Evolutionary conservation across 2,329 filamentous ascomycete species (phyloP), one percentile per base, ranked within the genome.

Genomic region (Talaromyces sp.): DNA sequence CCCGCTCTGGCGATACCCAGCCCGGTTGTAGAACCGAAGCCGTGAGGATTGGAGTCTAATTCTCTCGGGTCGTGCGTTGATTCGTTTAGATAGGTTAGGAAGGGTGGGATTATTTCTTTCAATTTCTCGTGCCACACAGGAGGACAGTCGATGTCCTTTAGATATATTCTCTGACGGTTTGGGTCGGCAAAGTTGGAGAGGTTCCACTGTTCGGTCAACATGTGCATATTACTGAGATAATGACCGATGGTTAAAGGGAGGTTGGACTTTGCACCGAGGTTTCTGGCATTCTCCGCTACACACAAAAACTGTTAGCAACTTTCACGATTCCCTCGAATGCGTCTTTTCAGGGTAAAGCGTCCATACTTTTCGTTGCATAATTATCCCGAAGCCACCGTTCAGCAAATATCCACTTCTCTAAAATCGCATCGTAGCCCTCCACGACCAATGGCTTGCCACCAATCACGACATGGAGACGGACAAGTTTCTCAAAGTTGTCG

Each of bases 71-170:
- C 78, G 17, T 84, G 83, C 1, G 90, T 86, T 64, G 87, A 89
- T 53, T 93, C 89, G 67, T 97, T 97, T 58, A 96, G 82, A 71
- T 98, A 99, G 71, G 92, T 96, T 0, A 98, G 78, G n/a, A 82
- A 86, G 0, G 88, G 84, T 0, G 93, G 93, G 5, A 98, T 88
- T 31, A 91, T 79, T 55, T 89, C 87, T 65, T 86, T 86, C 19
- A 99, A 78, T 61, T 90, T 87, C 29, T 93, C 84, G 56, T 88
- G 86, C 95, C 95, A 99, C 61, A 93, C 87, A 1, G 83, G 78
- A 0, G 95, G 95, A 67, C 93, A 97, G 73, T 99, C 95, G 62
- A 99, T 97, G 71, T 99, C 95, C 70, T 99, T 99, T 26, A 98
- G 78, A 72, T 99, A 99, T 1, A 98, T 85, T 13, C 95, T 86